Percentiles rank a stretch among this genome's conserved stretches.
Evolutionary conservation across 148 eudicot genomes (phyloP).

Genomic region (Simmondsia chinensis): DNA sequence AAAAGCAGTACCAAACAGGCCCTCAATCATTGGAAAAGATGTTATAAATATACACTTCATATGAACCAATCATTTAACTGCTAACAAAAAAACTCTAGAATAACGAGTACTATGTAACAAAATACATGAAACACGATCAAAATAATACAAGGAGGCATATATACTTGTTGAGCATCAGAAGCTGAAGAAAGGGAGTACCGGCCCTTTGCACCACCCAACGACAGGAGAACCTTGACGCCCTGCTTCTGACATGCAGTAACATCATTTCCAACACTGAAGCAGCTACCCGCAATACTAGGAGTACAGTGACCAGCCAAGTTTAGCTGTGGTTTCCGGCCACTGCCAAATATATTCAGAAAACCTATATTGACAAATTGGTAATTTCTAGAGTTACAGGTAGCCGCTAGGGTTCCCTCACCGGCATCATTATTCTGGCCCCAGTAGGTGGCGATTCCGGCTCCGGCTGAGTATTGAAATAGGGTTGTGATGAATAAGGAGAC

Average conservation of each 20-base stretch:
- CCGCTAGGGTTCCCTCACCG: constrained; percentile 36
- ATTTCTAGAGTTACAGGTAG: constrained; percentile 47
- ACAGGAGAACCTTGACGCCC: constrained; percentile 19
- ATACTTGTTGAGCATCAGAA: constrained; percentile 19
- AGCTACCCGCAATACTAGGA: constrained; percentile 20
- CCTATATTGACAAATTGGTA: constrained; percentile 45
- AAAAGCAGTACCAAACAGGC: too few species aligned
- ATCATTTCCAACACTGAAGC: constrained; percentile 11
- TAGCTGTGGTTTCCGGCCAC: constrained; percentile 40
- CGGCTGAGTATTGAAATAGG: constrained; percentile 8
- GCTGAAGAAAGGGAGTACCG: constrained; percentile 18
- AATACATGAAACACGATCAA: neutral
- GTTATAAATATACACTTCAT: too few species aligned
- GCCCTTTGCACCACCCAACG: constrained; percentile 20
- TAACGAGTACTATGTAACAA: neutral
- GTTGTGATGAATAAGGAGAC: constrained; percentile 13
- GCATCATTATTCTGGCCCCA: constrained; percentile 88
- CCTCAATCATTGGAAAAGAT: too few species aligned
- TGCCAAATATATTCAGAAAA: constrained; percentile 48
- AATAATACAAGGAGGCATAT: neutral
- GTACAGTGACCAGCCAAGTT: constrained; percentile 79
- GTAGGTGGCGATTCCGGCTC: constrained; percentile 49
- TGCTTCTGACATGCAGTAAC: constrained; percentile 13
- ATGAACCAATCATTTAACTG: too few species aligned
- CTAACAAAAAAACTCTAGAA: too few species aligned